Conservation (phyloP, 2,329 filamentous ascomycete genomes). For the Xylaria sp. region DNA sequence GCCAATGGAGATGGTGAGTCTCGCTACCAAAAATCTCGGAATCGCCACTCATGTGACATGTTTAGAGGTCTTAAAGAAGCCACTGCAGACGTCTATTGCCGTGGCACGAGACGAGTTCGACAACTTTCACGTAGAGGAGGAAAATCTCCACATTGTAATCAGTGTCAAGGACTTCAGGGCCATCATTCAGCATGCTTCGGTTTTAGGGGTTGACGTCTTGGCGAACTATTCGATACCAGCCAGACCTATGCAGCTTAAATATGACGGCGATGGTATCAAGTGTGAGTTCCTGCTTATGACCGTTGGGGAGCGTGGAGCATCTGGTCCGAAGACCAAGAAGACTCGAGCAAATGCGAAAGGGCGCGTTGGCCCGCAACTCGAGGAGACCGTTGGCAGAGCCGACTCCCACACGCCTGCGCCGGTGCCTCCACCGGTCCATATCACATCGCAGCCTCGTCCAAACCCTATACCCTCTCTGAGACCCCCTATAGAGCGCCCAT, state of each 20-base stretch:
- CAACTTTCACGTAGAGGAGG: constrained; percentile 74
- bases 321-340: constrained; percentile 61
- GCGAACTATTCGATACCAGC: constrained; percentile 78
- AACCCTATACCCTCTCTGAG: constrained; percentile 56
- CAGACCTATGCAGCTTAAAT: constrained; percentile 77
- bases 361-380: constrained; percentile 56
- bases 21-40: background rate
- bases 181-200: constrained; percentile 79
- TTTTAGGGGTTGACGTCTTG: constrained; percentile 72
- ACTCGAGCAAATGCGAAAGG: constrained; percentile 54
- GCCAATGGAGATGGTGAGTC: constrained; percentile 70
- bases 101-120: constrained; percentile 82
- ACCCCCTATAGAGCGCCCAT: constrained; percentile 56
- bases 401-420: constrained; percentile 49
- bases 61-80: constrained; percentile 80
- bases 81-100: constrained; percentile 81
- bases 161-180: constrained; percentile 86
- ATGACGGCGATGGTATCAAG: constrained; percentile 73
- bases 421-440: constrained; percentile 51
- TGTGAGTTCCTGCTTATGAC: constrained; percentile 88
- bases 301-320: constrained; percentile 71
- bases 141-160: constrained; percentile 81
- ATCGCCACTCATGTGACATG: constrained; percentile 35
- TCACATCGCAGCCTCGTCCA: constrained; percentile 51
- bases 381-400: constrained; percentile 60